A percentile compares a stretch with the other conserved stretches of the same genome.
These are phyloP conservation scores for Malus asiatica DNA, from an alignment of 306 rosid genomes.

Conservation along the genomic window DNA sequence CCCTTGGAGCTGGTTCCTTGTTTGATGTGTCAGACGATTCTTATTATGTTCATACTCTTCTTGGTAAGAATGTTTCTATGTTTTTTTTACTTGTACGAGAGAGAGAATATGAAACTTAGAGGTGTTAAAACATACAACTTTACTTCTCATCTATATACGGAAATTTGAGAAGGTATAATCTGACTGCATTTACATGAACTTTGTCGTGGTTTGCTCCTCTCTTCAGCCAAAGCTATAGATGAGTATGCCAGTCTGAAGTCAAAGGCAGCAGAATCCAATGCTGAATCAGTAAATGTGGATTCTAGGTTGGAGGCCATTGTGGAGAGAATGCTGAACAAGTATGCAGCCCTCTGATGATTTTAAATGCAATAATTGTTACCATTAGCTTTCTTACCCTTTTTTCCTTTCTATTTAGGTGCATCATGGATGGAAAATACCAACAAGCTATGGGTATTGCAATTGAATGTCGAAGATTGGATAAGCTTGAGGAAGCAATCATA, in stretches of 20 bases:
- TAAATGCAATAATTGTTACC: neutral
- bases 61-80: conserved; percentile 43
- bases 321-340: conserved; percentile 96
- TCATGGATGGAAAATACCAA: conserved; percentile 82
- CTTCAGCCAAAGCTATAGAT: conserved; percentile 90
- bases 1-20: conserved; percentile 90
- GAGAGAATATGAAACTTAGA: neutral
- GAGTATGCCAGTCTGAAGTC: conserved; percentile 84
- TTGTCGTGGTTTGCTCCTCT: conserved; percentile 23
- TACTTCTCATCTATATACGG: neutral
- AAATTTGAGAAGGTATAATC: neutral
- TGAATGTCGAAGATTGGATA: conserved; percentile 97
- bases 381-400: conserved; percentile 6
- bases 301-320: conserved; percentile 92
- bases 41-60: conserved; percentile 92
- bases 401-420: conserved; percentile 49
- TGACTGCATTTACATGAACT: neutral
- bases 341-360: conserved; percentile 22
- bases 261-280: conserved; percentile 73
- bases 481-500: conserved; percentile 96
- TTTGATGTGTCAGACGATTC: conserved; percentile 93
- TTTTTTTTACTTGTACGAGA: neutral
- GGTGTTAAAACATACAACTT: neutral
- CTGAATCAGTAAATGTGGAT: conserved; percentile 52
- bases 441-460: conserved; percentile 98